Percentiles rank a stretch among this genome's conserved stretches.
Conservation (phyloP, 192 early-diverging fungal species). For the Gryganskiella cystojenkinii region DNA sequence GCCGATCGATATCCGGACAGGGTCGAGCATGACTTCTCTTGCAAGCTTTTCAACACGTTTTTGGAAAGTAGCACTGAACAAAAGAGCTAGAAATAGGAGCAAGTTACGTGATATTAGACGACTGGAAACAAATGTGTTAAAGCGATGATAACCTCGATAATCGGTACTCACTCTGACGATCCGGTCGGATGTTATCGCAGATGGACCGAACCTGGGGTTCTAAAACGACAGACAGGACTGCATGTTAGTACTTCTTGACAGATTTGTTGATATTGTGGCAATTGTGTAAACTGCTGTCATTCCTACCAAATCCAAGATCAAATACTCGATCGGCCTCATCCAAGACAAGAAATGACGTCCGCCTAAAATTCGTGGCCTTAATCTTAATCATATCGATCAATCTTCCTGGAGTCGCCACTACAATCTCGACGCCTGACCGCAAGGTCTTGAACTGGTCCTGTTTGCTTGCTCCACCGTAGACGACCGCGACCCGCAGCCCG, state of each 20-base stretch:
- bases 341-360: conserved; percentile 89
- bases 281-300: conserved; percentile 53
- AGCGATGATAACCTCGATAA: too few species aligned
- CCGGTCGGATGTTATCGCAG: conserved; percentile 83
- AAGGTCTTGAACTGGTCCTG: conserved; percentile 87
- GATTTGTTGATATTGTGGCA: neutral
- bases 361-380: conserved; percentile 83
- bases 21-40: conserved; percentile 74
- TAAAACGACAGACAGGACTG: conserved; percentile 5
- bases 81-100: conserved; percentile 56
- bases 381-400: conserved; percentile 91
- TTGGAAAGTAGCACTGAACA: conserved; percentile 87
- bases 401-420: conserved; percentile 87
- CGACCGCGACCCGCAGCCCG: conserved; percentile 70
- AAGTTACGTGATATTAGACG: neutral
- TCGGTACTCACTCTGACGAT: conserved; percentile 73
- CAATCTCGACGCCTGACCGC: conserved; percentile 76
- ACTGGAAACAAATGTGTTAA: too few species aligned
- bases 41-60: conserved; percentile 77
- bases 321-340: conserved; percentile 99
- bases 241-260: neutral
- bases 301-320: conserved; percentile 91
- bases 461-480: conserved; percentile 87
- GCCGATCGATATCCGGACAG: conserved; percentile 80
- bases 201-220: conserved; percentile 84